Percentiles rank a stretch among this genome's conserved stretches.
Evolutionary conservation across 192 early-diverging fungal genomes (phyloP).

Genomic region (Linnemannia zychae): DNA sequence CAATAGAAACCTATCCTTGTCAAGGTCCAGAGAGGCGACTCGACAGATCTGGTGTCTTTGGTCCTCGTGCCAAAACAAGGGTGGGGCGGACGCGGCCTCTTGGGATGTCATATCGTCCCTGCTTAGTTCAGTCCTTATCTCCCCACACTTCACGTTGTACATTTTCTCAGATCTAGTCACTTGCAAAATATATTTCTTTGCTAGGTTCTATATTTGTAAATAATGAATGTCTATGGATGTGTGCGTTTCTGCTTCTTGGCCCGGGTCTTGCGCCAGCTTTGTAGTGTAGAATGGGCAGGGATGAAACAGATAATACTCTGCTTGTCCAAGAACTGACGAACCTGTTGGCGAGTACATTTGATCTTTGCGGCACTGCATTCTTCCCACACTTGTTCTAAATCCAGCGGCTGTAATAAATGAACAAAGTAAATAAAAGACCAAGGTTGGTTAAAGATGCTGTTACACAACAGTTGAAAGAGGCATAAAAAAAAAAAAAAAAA

Average conservation of each 20-base stretch:
- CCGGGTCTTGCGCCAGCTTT: slow-evolving; percentile 38
- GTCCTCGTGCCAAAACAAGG: slow-evolving; percentile 61
- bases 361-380: slow-evolving; percentile 33
- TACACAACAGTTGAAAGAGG: not conserved
- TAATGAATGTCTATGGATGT: not conserved
- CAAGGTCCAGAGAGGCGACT: slow-evolving; percentile 46
- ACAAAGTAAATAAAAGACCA: not conserved
- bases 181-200: not conserved
- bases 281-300: slow-evolving; percentile 32
- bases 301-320: slow-evolving; percentile 42
- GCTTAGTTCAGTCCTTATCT: not conserved
- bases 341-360: slow-evolving; percentile 32
- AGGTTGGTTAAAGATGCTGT: too few species aligned
- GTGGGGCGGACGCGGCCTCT: slow-evolving; percentile 66
- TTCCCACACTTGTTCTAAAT: slow-evolving; percentile 38
- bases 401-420: slow-evolving; percentile 33
- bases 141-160: not conserved
- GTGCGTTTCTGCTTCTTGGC: slow-evolving; percentile 25
- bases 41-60: slow-evolving; percentile 29
- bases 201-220: not conserved
- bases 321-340: slow-evolving; percentile 34
- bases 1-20: slow-evolving; percentile 56
- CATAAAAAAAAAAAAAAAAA: not conserved
- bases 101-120: slow-evolving; percentile 60
- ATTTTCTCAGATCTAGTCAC: not conserved